Evolutionary conservation across 2,329 filamentous ascomycete species (phyloP), one percentile per base, ranked within the genome.

Genomic region (Fusarium gaditjirri): DNA sequence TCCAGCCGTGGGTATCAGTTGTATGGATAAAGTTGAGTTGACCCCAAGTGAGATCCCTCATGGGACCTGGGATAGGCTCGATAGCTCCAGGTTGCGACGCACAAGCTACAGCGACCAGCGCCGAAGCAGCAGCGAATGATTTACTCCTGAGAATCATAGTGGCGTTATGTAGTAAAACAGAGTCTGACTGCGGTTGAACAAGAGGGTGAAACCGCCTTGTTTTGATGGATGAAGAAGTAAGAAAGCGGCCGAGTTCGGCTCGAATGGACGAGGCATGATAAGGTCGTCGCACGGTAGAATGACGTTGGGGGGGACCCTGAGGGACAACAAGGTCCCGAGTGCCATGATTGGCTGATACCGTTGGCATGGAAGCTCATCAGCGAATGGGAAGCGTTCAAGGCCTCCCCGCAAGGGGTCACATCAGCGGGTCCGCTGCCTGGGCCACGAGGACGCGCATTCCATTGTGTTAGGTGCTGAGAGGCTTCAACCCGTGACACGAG

Each of bases 21-120:
- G 96, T 98, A 79, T 97, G 95, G n/a, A 99, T 83, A 81, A 97
- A 97, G 86, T 98, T 98, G 78, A 98, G 87, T 80, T 97, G 92
- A n/a, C 93, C 95, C 94, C 95, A 98, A 76, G 90, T 88, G 59
- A 99, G 86, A 74, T 94, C 88, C 77, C 95, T 91, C 82, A 98
- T 89, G 49, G 94, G 95, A 61, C 92, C 94, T 63, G 90, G 87
- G 66, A 95, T 87, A 12, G 96, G 94, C 43, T 88, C 83, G n/a
- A 91, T 91, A 58, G 95, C 94, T 62, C 89, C 90, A 14, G 95
- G 95, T 81, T 99, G 96, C 65, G 91, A 87, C 25, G 84, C 85
- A 53, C 82, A 79, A 36, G 80, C 83, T 59, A 81, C 78, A 53
- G 78, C 79, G 59, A 82, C 78, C 61, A 85, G 66, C 43, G 79